Evolutionary conservation across 345 rosid species (phyloP).

Genomic region (Eucalyptus curtisii): DNA sequence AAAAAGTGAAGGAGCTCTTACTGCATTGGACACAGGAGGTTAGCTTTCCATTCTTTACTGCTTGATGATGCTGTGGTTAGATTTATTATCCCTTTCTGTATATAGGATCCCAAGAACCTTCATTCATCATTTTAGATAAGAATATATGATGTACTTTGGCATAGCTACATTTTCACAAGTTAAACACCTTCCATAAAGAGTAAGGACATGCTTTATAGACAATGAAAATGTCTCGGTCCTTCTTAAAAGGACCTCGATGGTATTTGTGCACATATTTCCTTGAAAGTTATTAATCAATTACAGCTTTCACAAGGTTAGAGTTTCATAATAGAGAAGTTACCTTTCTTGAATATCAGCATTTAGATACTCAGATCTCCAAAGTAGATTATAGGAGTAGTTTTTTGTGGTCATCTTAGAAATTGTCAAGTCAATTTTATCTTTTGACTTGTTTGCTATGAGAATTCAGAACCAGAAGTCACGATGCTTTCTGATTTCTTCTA

Average conservation of each 20-base stretch:
- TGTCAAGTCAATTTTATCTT: not conserved
- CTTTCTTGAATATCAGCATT: not conserved
- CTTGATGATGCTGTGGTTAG: not conserved
- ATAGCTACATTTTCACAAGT: not conserved
- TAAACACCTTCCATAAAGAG: not conserved
- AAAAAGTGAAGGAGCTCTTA: slow-evolving; percentile 39
- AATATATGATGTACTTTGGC: not conserved
- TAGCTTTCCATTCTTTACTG: not conserved
- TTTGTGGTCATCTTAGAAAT: not conserved
- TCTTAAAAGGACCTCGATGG: not conserved
- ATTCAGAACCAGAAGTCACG: not conserved
- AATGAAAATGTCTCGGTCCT: not conserved
- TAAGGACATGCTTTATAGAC: not conserved
- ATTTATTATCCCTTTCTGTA: not conserved
- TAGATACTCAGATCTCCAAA: not conserved
- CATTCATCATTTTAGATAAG: not conserved
- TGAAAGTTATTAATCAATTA: not conserved
- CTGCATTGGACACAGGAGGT: slow-evolving; percentile 66
- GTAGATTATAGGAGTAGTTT: not conserved
- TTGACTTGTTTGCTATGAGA: not conserved
- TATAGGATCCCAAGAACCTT: not conserved
- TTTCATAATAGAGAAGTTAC: not conserved
- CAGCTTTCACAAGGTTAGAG: not conserved
- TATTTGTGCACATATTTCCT: not conserved
- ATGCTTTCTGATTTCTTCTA: not conserved